A percentile compares a stretch with the other conserved stretches of the same genome.
These are phyloP conservation scores for Yamadazyma paraphyllophila DNA, from an alignment of 805 yeast genomes.

Conservation along the genomic window DNA sequence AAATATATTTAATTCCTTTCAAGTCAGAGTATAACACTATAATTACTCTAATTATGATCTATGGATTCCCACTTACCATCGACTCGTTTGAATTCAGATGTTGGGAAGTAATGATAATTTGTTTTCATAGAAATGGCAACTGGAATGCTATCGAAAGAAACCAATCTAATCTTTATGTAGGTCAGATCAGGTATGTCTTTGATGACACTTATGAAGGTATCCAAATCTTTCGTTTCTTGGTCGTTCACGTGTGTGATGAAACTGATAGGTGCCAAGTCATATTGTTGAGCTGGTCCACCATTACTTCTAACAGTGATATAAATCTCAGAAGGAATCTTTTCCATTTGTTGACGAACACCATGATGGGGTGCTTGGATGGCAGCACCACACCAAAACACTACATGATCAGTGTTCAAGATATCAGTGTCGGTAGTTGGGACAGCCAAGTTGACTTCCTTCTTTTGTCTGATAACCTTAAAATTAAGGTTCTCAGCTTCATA, in stretches of 20 bases:
- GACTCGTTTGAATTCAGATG: constrained; percentile 57
- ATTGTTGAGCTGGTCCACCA: constrained; percentile 87
- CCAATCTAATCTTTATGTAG: constrained; percentile 76
- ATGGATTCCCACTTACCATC: constrained; percentile 49
- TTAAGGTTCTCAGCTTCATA: constrained; percentile 41
- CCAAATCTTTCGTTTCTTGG: constrained; percentile 64
- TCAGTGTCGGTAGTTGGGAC: constrained; percentile 66
- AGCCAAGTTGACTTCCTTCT: constrained; percentile 55
- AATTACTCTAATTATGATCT: constrained; percentile 25
- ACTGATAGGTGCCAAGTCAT: constrained; percentile 72
- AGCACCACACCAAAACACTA: constrained; percentile 83
- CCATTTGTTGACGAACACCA: constrained; percentile 83
- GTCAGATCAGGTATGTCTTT: constrained; percentile 71
- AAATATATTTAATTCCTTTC: background rate
- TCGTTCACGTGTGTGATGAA: constrained; percentile 91
- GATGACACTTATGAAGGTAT: constrained; percentile 64
- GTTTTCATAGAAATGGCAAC: constrained; percentile 83
- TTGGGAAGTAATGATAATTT: constrained; percentile 85
- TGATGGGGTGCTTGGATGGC: constrained; percentile 87
- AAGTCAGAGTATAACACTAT: background rate
- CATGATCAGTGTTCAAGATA: constrained; percentile 57
- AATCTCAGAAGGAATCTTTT: constrained; percentile 75
- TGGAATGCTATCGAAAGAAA: constrained; percentile 84
- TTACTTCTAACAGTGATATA: constrained; percentile 71
- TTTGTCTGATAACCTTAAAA: constrained; percentile 71